A percentile compares a stretch with the other conserved stretches of the same genome.
Conservation (phyloP, 2,329 filamentous ascomycete genomes). For the Ambrosiella beaveri region DNA sequence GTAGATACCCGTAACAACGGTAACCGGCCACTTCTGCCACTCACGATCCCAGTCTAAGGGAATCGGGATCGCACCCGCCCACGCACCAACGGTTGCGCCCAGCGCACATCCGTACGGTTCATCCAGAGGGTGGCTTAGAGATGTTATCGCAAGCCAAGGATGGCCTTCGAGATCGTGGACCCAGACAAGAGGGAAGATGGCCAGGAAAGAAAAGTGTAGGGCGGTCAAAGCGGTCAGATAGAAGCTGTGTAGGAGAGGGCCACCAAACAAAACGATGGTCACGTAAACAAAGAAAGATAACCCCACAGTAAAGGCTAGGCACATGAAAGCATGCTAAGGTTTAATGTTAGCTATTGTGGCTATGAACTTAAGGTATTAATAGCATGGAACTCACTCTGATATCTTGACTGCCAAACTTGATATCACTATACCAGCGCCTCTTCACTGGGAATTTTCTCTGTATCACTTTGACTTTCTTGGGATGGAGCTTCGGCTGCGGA, state of each 20-base stretch:
- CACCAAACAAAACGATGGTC: slow-evolving; percentile 73
- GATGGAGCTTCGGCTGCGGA: too few species aligned
- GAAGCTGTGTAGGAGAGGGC: slow-evolving; percentile 68
- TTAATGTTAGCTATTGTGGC: neutral
- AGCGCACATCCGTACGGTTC: slow-evolving; percentile 67
- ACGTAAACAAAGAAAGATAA: slow-evolving; percentile 46
- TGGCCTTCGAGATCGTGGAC: slow-evolving; percentile 58
- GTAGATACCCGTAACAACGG: slow-evolving; percentile 70
- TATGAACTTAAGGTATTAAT: too few species aligned
- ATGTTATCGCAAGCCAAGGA: slow-evolving; percentile 54
- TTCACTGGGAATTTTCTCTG: too few species aligned
- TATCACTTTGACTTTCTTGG: neutral
- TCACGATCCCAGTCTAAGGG: slow-evolving; percentile 97
- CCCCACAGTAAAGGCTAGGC: slow-evolving; percentile 45
- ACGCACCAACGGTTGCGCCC: slow-evolving; percentile 67
- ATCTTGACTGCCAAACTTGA: too few species aligned
- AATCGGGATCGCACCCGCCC: slow-evolving; percentile 88
- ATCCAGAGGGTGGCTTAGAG: slow-evolving; percentile 56
- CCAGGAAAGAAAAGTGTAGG: slow-evolving; percentile 64
- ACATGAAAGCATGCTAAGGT: slow-evolving; percentile 18
- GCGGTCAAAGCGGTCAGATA: slow-evolving; percentile 64
- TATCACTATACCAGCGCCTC: too few species aligned
- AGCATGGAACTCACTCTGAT: too few species aligned
- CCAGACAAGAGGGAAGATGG: slow-evolving; percentile 67
- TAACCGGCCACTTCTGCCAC: slow-evolving; percentile 97